A percentile compares a stretch with the other conserved stretches of the same genome.
Evolutionary conservation across 129 eudicot species (phyloP).

Genomic region (Apium graveolens): DNA sequence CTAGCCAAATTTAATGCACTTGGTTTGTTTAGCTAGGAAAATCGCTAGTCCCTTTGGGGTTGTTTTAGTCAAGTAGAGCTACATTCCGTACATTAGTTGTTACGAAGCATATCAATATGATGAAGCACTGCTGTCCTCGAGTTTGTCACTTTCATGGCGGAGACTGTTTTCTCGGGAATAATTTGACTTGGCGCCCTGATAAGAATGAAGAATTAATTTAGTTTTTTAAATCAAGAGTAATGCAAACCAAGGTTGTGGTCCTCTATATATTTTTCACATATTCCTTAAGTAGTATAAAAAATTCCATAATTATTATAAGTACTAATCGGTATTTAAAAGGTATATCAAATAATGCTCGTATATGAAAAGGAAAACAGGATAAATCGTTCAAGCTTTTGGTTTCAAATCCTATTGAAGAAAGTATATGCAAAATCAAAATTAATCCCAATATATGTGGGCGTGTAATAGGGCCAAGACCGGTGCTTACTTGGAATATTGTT

Average conservation of each 20-base stretch:
- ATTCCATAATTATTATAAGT: not conserved
- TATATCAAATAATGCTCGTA: not conserved
- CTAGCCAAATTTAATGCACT: too few species aligned
- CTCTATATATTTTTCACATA: not conserved
- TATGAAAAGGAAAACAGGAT: not conserved
- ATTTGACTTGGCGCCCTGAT: slow-evolving; percentile 32
- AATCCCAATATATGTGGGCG: not conserved
- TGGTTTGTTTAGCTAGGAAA: too few species aligned
- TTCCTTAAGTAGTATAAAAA: not conserved
- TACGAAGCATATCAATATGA: slow-evolving; percentile 8
- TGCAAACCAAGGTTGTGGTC: not conserved
- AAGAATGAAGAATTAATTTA: not conserved
- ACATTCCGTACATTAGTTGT: not conserved
- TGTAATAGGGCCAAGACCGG: not conserved
- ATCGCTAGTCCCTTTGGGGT: too few species aligned
- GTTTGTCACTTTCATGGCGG: slow-evolving; percentile 15
- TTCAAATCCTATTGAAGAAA: not conserved
- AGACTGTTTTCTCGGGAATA: slow-evolving; percentile 32
- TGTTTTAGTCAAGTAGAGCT: not conserved
- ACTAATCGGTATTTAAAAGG: not conserved
- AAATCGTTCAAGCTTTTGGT: not conserved
- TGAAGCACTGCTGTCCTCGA: slow-evolving; percentile 1
- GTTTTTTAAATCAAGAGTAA: not conserved
- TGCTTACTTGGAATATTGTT: slow-evolving; percentile 41
- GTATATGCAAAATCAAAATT: not conserved